These are phyloP conservation scores for Verticillium isaacii DNA, from an alignment of 2,329 filamentous ascomycete species.

Conservation along the genomic window DNA sequence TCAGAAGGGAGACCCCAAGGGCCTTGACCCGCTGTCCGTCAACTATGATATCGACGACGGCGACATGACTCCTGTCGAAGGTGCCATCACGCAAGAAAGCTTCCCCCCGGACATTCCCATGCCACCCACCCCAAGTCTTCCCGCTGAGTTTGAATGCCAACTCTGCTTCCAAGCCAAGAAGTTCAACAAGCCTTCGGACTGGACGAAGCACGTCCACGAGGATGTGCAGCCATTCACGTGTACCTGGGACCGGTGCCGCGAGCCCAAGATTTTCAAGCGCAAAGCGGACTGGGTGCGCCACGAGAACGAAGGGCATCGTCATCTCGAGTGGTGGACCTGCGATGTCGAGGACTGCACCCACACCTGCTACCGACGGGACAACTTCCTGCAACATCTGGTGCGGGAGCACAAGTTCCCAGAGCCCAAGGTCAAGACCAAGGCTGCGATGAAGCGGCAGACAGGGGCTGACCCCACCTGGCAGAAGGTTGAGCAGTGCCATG, in stretches of 20 bases:
- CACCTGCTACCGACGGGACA: constrained; percentile 81
- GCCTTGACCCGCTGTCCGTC: constrained; percentile 42
- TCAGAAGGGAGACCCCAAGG: constrained; percentile 47
- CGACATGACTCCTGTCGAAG: constrained; percentile 65
- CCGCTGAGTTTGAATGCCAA: constrained; percentile 85
- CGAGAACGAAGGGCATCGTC: constrained; percentile 85
- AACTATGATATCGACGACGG: constrained; percentile 38
- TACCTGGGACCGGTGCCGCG: constrained; percentile 77
- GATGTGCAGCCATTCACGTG: constrained; percentile 92
- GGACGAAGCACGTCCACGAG: constrained; percentile 95
- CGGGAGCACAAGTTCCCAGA: constrained; percentile 85
- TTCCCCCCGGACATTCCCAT: constrained; percentile 79
- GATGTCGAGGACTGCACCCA: constrained; percentile 76
- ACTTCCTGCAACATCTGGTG: constrained; percentile 88
- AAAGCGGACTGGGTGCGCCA: constrained; percentile 96
- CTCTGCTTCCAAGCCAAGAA: constrained; percentile 82
- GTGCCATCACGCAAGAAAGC: constrained; percentile 63
- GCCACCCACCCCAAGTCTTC: constrained; percentile 71
- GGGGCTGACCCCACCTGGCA: constrained; percentile 65
- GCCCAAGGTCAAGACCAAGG: constrained; percentile 73
- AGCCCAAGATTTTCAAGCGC: constrained; percentile 88
- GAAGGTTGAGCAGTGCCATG: constrained; percentile 72
- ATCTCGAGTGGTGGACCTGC: constrained; percentile 88
- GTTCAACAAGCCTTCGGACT: constrained; percentile 88
- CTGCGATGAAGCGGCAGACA: constrained; percentile 55